Percentiles rank a stretch among this genome's conserved stretches.
phyloP scores from a whole-genome alignment of 176 grass and related monocot genomes.

The Phoenix roebelenii region DNA sequence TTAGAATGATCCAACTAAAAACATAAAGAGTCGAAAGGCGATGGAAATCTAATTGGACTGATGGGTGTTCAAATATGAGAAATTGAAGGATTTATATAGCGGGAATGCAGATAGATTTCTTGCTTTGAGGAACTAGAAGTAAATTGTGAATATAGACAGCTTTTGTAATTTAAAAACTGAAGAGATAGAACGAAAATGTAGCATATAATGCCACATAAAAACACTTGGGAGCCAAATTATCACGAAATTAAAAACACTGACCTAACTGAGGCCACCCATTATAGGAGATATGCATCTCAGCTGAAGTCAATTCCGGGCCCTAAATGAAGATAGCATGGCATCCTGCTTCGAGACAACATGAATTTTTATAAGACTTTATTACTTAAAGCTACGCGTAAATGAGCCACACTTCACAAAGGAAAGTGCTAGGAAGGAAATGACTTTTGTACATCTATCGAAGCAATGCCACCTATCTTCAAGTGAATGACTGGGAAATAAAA shows the following conservation, averaged over 20 bases:
- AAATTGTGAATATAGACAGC: slow-evolving; percentile 10
- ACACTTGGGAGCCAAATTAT: slow-evolving; percentile 43
- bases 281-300: slow-evolving; percentile 54
- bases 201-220: slow-evolving; percentile 16
- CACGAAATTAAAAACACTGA: slow-evolving; percentile 51
- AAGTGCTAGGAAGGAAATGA: slow-evolving; percentile 34
- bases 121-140: slow-evolving; percentile 10
- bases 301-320: slow-evolving; percentile 63
- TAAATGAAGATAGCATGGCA: slow-evolving; percentile 66
- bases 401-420: slow-evolving; percentile 41
- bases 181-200: slow-evolving; percentile 14
- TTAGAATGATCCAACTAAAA: no score
- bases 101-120: neutral
- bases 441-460: slow-evolving; percentile 35
- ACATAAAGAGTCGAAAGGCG: no score
- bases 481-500: slow-evolving; percentile 23
- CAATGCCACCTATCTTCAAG: slow-evolving; percentile 20
- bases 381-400: slow-evolving; percentile 28
- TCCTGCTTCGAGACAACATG: slow-evolving; percentile 73
- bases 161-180: slow-evolving; percentile 6
- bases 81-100: no score
- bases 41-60: no score
- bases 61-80: no score
- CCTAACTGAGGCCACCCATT: slow-evolving; percentile 47
- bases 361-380: slow-evolving; percentile 51